These are phyloP conservation scores for Leishmania braziliensis DNA, from an alignment of 208 protist genomes.

Conservation along the genomic window DNA sequence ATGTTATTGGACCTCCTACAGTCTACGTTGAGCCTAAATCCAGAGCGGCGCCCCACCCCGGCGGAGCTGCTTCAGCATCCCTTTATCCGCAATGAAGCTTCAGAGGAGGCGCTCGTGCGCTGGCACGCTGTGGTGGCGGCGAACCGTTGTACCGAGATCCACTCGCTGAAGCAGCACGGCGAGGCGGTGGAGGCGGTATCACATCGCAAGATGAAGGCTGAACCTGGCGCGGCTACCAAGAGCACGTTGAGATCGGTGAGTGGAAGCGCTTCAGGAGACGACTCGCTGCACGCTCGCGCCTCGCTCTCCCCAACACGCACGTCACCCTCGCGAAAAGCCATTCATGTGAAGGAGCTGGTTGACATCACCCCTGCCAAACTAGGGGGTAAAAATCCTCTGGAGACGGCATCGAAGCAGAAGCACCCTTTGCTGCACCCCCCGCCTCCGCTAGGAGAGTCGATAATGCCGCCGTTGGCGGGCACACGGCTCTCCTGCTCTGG, in stretches of 20 bases:
- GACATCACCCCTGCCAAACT: neutral
- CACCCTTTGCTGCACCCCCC: neutral
- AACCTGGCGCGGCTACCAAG: neutral
- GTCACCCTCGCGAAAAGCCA: neutral
- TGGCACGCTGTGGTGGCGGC: conserved; percentile 40
- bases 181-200: neutral
- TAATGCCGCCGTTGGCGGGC: neutral
- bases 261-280: conserved; percentile 2
- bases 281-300: neutral
- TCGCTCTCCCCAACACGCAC: conserved; percentile 8
- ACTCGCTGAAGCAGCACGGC: neutral
- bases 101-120: conserved; percentile 21
- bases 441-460: neutral
- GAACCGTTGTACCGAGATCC: conserved; percentile 12
- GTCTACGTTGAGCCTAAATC: conserved; percentile 52
- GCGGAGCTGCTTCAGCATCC: conserved; percentile 76
- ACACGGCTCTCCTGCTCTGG: neutral
- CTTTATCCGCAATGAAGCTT: conserved; percentile 56
- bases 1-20: conserved; percentile 68
- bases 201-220: neutral
- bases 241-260: neutral
- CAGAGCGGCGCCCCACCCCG: conserved; percentile 48
- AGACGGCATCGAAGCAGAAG: neutral
- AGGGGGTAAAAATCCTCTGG: neutral
- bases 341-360: conserved; percentile 7